Percentiles rank a stretch among this genome's conserved stretches.
phyloP scores from a whole-genome alignment of 345 rosid species.

The Raphanus sativus region DNA sequence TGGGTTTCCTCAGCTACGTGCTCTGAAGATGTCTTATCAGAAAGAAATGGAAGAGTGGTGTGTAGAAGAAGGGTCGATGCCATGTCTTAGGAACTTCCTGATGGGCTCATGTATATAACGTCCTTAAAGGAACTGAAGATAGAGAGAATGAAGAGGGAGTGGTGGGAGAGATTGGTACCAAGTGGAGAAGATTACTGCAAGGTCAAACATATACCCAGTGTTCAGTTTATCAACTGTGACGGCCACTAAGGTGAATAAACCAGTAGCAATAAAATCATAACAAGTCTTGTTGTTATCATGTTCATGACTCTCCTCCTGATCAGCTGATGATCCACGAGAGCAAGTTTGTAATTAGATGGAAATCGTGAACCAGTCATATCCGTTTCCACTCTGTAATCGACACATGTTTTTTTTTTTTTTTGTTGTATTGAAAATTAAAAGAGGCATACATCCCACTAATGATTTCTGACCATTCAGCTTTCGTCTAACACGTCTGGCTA shows the following conservation, averaged over 20 bases:
- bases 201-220: constrained; percentile 16
- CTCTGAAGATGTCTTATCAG: neutral
- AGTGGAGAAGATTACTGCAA: constrained; percentile 11
- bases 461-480: no score
- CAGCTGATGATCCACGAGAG: no score
- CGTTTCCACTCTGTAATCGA: no score
- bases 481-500: no score
- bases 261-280: no score
- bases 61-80: constrained; percentile 37
- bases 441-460: no score
- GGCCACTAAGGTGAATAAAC: neutral
- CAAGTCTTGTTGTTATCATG: no score
- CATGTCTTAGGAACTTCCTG: constrained; percentile 24
- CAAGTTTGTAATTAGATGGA: no score
- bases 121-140: constrained; percentile 13
- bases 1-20: constrained; percentile 24
- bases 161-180: neutral
- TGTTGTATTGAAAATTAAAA: no score
- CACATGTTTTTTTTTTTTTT: no score
- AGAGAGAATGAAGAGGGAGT: neutral
- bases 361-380: no score
- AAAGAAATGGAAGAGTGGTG: constrained; percentile 21
- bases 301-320: no score
- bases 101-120: constrained; percentile 16
- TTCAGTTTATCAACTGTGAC: constrained; percentile 17